A percentile compares a stretch with the other conserved stretches of the same genome.
phyloP scores from a whole-genome alignment of 192 early-diverging fungal species.

The Dimargaris xerosporica region DNA sequence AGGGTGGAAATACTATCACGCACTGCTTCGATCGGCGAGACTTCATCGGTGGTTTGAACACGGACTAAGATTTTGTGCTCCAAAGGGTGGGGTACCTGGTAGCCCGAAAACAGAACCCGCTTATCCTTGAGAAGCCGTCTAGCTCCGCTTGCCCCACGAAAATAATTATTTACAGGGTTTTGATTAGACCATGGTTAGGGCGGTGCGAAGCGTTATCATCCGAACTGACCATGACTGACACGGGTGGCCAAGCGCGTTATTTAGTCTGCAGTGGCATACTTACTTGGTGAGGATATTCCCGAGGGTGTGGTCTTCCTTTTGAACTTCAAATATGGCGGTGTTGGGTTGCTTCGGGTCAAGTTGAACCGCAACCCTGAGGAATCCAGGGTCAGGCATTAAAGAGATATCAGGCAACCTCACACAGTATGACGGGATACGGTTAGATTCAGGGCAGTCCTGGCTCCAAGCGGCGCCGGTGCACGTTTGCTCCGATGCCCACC shows the following conservation, averaged over 20 bases:
- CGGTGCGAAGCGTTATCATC: no score
- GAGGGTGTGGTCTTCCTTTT: constrained; percentile 94
- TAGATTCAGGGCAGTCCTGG: no score
- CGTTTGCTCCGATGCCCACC: no score
- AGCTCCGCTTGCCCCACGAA: not conserved
- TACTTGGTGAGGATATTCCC: constrained; percentile 90
- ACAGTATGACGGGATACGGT: no score
- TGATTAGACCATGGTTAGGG: no score
- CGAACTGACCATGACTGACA: no score
- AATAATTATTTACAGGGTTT: not conserved
- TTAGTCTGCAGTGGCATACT: constrained; percentile 8
- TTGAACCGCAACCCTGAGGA: constrained; percentile 54
- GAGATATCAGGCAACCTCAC: no score
- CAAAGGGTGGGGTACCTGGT: constrained; percentile 91
- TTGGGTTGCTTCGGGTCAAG: constrained; percentile 89
- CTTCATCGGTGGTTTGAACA: constrained; percentile 79
- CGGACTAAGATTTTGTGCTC: constrained; percentile 84
- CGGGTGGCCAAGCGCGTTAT: no score
- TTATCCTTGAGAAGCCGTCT: constrained; percentile 69
- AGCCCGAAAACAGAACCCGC: constrained; percentile 90
- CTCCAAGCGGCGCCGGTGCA: no score
- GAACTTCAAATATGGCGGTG: constrained; percentile 77
- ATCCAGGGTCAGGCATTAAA: no score
- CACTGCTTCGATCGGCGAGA: constrained; percentile 46
- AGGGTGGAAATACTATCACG: not conserved